Evolutionary conservation across 192 early-diverging fungal species (phyloP), one percentile per base, ranked within the genome.

Genomic region (Coemansia umbellata): DNA sequence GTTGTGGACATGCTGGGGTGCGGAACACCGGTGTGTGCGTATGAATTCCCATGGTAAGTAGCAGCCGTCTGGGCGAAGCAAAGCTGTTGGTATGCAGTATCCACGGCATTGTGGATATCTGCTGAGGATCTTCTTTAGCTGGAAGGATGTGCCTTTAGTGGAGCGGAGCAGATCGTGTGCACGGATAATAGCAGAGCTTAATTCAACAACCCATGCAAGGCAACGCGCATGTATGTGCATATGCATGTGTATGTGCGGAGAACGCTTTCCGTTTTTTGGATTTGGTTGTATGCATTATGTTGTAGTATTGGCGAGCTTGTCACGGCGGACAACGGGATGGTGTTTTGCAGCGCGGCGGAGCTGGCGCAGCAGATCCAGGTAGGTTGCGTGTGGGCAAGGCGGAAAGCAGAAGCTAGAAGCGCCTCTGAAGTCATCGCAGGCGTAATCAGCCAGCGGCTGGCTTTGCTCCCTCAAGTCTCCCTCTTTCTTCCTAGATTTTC

Each of bases 1-100:
- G 83, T 97, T 5, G 91, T 97, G 7, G 95, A 98, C 60, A 94
- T 98, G 93, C 94, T 97, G 84, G 95, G 94, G 14, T 95, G 91
- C 67, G 91, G 89, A 4, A 60, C 92, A 11, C 93, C 95, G 5
- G 94, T 93, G 30, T 91, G 87, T 66, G 91, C 94, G 6, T 62
- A 84, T 37, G 41, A 50, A 17, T 89, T 85, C 65, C 40, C 69
- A n/a, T 85, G 83, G 69, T 72, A 66, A 51, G 63, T 47, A 19
- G 13, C 21, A 51, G 55, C n/a, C n/a, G n/a, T n/a, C n/a, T n/a
- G n/a, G n/a, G n/a, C n/a, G n/a, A n/a, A n/a, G n/a, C n/a, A n/a
- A n/a, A n/a, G n/a, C n/a, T n/a, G n/a, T n/a, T n/a, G n/a, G n/a
- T n/a, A n/a, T n/a, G n/a, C n/a, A n/a, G n/a, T n/a, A n/a, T n/a